Conservation (phyloP, 371 early-diverging fungal species). For the Globomyces sp. region DNA sequence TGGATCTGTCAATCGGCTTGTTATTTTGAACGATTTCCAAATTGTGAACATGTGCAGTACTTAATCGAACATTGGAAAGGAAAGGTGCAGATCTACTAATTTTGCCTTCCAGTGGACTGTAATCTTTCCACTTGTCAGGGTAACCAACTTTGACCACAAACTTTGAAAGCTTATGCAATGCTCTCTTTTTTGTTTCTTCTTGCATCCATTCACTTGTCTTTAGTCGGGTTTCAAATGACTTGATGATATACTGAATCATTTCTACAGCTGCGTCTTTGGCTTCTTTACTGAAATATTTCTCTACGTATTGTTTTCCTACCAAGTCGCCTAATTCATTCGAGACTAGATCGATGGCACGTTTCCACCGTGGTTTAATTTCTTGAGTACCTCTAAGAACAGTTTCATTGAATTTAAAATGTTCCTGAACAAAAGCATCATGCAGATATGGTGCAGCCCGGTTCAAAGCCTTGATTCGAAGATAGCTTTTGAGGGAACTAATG, state of each 20-base stretch:
- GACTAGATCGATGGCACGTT: background rate
- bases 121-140: constrained; percentile 15
- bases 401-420: constrained; percentile 3
- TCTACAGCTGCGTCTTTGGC: constrained; percentile 13
- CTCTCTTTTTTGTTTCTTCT: constrained; percentile 13
- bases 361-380: constrained; percentile 10
- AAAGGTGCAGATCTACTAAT: background rate
- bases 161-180: constrained; percentile 1
- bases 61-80: background rate
- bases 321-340: background rate
- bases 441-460: constrained; percentile 3
- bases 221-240: constrained; percentile 7
- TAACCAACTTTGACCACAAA: constrained; percentile 20
- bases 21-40: too few relatives aligned
- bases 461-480: background rate
- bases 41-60: background rate
- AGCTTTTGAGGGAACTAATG: background rate
- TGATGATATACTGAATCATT: constrained; percentile 12
- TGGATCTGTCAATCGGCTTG: constrained; percentile 5
- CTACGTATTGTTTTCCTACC: background rate
- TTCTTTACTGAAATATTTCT: constrained; percentile 3
- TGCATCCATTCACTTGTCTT: constrained; percentile 1
- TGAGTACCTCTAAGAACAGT: background rate
- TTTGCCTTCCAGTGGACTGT: constrained; percentile 4
- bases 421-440: background rate